Percentiles rank a stretch among this genome's conserved stretches.
phyloP scores from a whole-genome alignment of 2,329 filamentous ascomycete genomes.

The Grosmannia penicillata region DNA sequence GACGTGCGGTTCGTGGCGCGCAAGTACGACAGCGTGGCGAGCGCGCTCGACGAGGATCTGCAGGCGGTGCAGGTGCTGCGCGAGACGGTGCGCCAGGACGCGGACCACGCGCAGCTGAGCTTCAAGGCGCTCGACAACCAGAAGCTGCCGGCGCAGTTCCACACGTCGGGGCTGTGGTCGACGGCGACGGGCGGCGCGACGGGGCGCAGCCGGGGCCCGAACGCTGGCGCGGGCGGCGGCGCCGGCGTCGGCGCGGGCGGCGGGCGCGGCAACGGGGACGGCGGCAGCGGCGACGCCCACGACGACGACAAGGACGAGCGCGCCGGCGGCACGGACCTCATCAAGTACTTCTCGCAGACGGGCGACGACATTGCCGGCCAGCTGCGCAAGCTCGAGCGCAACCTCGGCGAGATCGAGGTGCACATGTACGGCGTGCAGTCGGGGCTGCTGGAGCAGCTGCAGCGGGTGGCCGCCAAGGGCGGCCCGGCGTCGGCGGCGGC shows the following conservation, averaged over 20 bases:
- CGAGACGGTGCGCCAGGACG: conserved; percentile 24
- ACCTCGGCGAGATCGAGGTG: conserved; percentile 48
- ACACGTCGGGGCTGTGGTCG: conserved; percentile 29
- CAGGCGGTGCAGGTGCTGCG: conserved; percentile 27
- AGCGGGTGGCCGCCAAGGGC: conserved; percentile 23
- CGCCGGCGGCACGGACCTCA: conserved; percentile 43
- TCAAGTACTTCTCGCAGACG: conserved; percentile 48
- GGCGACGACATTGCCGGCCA: conserved; percentile 46
- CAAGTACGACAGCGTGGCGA: conserved; percentile 29
- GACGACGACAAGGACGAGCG: conserved; percentile 17
- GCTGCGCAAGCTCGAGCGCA: conserved; percentile 40
- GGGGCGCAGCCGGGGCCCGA: conserved; percentile 17
- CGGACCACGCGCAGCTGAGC: conserved; percentile 25
- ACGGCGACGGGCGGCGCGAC: conserved; percentile 14
- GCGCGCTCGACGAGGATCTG: conserved; percentile 23
- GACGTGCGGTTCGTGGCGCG: conserved; percentile 28
- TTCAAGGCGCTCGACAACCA: conserved; percentile 32
- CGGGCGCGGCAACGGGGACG: conserved; percentile 15
- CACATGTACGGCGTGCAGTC: conserved; percentile 50
- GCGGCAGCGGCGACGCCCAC: conserved; percentile 18
- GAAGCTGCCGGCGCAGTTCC: conserved; percentile 33
- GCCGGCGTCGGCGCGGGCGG: conserved; percentile 16
- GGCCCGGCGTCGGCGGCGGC: conserved; percentile 17
- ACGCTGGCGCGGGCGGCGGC: conserved; percentile 19
- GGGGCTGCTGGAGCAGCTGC: conserved; percentile 43